Percentiles rank a stretch among this genome's conserved stretches.
These are phyloP conservation scores for Fagus sylvatica DNA, from an alignment of 306 rosid genomes.

Conservation along the genomic window DNA sequence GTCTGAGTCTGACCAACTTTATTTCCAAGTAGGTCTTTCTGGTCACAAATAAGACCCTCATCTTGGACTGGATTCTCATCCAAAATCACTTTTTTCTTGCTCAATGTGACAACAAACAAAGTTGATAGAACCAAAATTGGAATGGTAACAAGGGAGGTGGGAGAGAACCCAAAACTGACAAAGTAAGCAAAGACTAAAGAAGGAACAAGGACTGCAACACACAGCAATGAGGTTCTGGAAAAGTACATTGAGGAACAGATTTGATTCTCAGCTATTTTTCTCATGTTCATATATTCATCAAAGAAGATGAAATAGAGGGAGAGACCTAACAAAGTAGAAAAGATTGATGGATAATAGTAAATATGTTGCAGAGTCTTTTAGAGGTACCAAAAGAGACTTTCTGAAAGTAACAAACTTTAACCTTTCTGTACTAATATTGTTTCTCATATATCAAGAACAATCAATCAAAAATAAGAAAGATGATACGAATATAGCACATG, in stretches of 20 bases:
- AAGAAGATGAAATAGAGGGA: not conserved
- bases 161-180: slow-evolving; percentile 35
- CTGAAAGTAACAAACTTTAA: slow-evolving; percentile 17
- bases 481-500: not conserved
- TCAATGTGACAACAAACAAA: slow-evolving; percentile 39
- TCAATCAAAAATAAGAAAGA: slow-evolving; percentile 14
- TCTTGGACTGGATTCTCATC: slow-evolving; percentile 22
- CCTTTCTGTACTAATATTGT: slow-evolving; percentile 8
- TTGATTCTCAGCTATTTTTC: slow-evolving; percentile 32
- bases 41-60: slow-evolving; percentile 7
- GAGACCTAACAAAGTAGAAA: not conserved
- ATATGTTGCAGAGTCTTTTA: not conserved
- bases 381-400: slow-evolving; percentile 28
- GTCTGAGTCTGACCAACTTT: slow-evolving; percentile 4
- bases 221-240: slow-evolving; percentile 19
- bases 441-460: slow-evolving; percentile 20
- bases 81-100: slow-evolving; percentile 34
- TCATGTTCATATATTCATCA: slow-evolving; percentile 35
- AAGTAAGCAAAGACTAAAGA: slow-evolving; percentile 30
- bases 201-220: slow-evolving; percentile 35
- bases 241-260: slow-evolving; percentile 25
- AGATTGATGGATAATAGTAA: not conserved
- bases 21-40: slow-evolving; percentile 13
- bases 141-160: slow-evolving; percentile 37
- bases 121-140: slow-evolving; percentile 41